Evolutionary conservation across 148 eudicot species (phyloP), one percentile per base, ranked within the genome.

Genomic region (Arctostaphylos glauca): DNA sequence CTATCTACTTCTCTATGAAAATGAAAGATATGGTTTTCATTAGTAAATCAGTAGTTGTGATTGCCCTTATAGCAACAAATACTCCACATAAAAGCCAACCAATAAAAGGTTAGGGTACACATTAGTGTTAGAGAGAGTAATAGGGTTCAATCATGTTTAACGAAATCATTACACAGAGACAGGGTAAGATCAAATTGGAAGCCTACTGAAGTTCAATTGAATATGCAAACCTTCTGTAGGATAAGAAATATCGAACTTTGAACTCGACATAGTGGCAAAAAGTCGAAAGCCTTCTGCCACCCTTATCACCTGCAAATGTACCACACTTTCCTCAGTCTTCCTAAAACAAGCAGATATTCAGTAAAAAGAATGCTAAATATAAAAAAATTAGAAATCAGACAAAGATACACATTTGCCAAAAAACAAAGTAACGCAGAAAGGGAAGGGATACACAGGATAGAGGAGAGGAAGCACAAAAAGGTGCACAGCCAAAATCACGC

Each of bases 231-330:
- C 98, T 93, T 90, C 93, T 62, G 80, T 74, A 49, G 81, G 76
- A 85, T 78, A 85, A 77, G 89, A 83, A 55, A 79, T 49, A 60
- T 92, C 93, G 80, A 85, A 87, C 82, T 90, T 96, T 71, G 92
- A 88, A 90, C 91, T 89, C 76, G 98, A 88, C 82, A 96, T 87
- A 14, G 99, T 96, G 82, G 97, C 90, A 84, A 96, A 96, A 73
- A 96, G 82, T 73, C 89, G 97, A 76, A 96, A 96, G 77, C 93
- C 88, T 84, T 88, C 91, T 2, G 92, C 89, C 49, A 94, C 97
- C 87, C 86, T 90, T 83, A 91, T 85, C 81, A 88, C 98, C 99
- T 96, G 97, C 87, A 91, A 78, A 78, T 58, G 19, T 52, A 3
- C 19, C 13, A n/a, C 13, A 67, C n/a, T 21, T 7, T 31, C 56